Conservation (phyloP, 1,284 basidiomycete genomes). For the Prillingera fragicola region DNA sequence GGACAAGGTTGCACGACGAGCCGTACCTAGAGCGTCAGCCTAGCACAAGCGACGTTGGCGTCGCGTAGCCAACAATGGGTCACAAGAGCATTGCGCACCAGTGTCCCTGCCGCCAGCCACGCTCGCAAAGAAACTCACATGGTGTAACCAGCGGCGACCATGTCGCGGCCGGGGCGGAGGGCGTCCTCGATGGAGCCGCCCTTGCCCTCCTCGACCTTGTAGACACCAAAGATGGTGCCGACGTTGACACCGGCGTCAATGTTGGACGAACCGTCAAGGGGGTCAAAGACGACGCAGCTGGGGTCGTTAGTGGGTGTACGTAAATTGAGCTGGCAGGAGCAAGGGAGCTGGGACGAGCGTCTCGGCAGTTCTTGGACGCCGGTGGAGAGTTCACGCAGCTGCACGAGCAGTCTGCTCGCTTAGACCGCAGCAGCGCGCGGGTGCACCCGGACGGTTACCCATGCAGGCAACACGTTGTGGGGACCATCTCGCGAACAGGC, state of each 20-base stretch:
- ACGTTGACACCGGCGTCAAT: slow-evolving; percentile 99
- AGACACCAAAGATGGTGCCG: slow-evolving; percentile 98
- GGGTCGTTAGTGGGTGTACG: too few relatives aligned
- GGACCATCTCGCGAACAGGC: too few relatives aligned
- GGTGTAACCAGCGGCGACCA: slow-evolving; percentile 97
- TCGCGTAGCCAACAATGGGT: too few relatives aligned
- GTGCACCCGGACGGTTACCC: neutral
- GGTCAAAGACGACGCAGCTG: slow-evolving; percentile 93
- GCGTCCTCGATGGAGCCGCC: slow-evolving; percentile 78
- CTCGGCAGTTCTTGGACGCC: too few relatives aligned
- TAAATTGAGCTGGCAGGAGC: too few relatives aligned
- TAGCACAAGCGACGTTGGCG: too few relatives aligned
- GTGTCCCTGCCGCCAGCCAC: too few relatives aligned
- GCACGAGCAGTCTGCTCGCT: too few relatives aligned
- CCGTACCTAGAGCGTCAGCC: slow-evolving; percentile 68
- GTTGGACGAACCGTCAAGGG: slow-evolving; percentile 95
- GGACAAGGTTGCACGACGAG: slow-evolving; percentile 93
- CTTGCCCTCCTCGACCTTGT: slow-evolving; percentile 71
- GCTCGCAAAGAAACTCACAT: slow-evolving; percentile 61
- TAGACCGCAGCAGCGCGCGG: neutral
- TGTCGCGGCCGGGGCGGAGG: slow-evolving; percentile 86
- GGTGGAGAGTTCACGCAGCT: too few relatives aligned
- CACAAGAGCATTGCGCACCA: too few relatives aligned
- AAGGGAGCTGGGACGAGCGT: too few relatives aligned
- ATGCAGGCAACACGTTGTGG: too few relatives aligned